Percentiles rank a stretch among this genome's conserved stretches.
Evolutionary conservation across 208 protist species (phyloP).

Genomic region (Leishmania tropica): DNA sequence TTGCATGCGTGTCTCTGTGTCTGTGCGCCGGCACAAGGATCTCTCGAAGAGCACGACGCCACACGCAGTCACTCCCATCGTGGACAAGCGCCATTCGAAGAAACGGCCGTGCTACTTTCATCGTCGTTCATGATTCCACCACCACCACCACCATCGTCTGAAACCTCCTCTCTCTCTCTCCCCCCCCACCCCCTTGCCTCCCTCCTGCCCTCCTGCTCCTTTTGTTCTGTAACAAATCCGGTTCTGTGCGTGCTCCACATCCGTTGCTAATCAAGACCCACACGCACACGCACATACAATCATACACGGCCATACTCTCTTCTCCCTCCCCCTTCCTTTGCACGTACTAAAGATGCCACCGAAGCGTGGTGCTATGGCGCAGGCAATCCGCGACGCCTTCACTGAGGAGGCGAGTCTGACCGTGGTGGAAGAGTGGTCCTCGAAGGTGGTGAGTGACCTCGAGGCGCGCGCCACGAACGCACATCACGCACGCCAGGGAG

Average conservation of each 20-base stretch:
- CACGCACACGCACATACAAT: neutral
- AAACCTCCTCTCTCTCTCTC: neutral
- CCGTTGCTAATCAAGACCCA: neutral
- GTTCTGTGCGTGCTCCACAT: neutral
- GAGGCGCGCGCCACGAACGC: slow-evolving; percentile 31
- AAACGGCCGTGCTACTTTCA: neutral
- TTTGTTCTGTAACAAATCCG: neutral
- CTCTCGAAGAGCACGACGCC: neutral
- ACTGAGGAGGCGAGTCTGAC: slow-evolving; percentile 50
- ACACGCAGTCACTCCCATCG: neutral
- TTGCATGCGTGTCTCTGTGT: neutral
- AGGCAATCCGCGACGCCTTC: slow-evolving; percentile 66
- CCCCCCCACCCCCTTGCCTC: no score
- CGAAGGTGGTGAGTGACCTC: slow-evolving; percentile 32
- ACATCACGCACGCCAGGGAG: slow-evolving; percentile 15
- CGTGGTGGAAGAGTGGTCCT: slow-evolving; percentile 59
- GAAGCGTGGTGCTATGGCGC: slow-evolving; percentile 59
- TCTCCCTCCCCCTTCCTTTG: neutral
- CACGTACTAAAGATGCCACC: slow-evolving; percentile 37
- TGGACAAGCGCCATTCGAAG: neutral
- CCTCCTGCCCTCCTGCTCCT: neutral
- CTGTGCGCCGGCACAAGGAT: neutral
- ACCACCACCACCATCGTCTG: neutral
- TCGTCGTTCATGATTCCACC: neutral
- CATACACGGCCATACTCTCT: neutral